Percentiles rank a stretch among this genome's conserved stretches.
phyloP scores from a whole-genome alignment of 768 basidiomycete genomes.

The Leccinum ochraceum region DNA sequence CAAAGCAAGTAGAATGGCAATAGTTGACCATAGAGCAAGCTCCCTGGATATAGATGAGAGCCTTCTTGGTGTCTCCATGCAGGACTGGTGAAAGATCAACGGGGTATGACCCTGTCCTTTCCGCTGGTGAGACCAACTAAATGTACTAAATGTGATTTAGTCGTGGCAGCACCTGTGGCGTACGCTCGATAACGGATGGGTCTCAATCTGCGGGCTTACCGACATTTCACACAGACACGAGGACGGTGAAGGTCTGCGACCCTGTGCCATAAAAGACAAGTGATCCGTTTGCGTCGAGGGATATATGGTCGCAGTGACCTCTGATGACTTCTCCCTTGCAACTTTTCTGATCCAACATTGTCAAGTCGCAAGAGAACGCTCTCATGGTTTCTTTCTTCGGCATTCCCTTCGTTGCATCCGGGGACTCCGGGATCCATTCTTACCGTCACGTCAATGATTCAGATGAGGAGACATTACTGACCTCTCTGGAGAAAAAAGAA shows the following conservation, averaged over 20 bases:
- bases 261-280: neutral
- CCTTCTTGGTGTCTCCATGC: conserved; percentile 17
- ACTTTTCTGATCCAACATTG: neutral
- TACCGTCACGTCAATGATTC: conserved; percentile 15
- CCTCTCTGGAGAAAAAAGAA: conserved; percentile 1
- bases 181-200: neutral
- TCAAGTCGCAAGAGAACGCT: neutral
- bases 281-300: neutral
- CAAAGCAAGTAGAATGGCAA: conserved; percentile 20
- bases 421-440: conserved; percentile 4
- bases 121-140: conserved; percentile 1
- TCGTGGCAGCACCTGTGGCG: neutral
- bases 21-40: conserved; percentile 25
- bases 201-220: conserved; percentile 2
- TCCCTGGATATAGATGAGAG: conserved; percentile 11
- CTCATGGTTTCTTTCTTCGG: conserved; percentile 9
- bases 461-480: conserved; percentile 20
- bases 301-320: conserved; percentile 8
- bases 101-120: neutral
- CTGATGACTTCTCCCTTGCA: neutral
- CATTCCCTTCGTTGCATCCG: neutral
- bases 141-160: conserved; percentile 8
- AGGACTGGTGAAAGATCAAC: neutral
- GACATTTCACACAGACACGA: conserved; percentile 3
- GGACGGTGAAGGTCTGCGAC: conserved; percentile 7